Base-by-base conservation (phyloP, 2,329 filamentous ascomycete genomes). In the Neofusicoccum sp. region DNA sequence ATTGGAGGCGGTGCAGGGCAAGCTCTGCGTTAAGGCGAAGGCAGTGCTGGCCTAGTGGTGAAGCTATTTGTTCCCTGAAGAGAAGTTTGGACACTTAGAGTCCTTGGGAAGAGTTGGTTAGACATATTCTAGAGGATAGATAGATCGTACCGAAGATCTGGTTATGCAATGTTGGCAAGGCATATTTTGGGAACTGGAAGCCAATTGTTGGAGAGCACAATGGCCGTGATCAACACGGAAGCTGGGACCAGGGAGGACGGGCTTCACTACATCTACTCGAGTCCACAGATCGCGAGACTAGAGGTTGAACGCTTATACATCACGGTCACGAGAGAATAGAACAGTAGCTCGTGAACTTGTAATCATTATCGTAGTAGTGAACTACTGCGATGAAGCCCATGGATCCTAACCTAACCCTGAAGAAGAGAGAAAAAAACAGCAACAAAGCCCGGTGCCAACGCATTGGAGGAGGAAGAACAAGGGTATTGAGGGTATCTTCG, bases 11-110 rank as follows among this genome's bases (percentile, higher is more conserved):
- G 58, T 44, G 16, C 63, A 81, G 24, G 87, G 86, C 4, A 75
- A 73, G 33, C 70, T 86, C 8, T 85, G 80, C 66, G 86, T 87
- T 0, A 81, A 83, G 68, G 86, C 85, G 0, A 82, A 71, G 57
- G 72, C 69, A 3, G 58, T 43, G 16, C 12, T 41, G 36, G 3
- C 38, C 14, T 36, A 24, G 57, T 59, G 9, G 44, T 14, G 34
- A 31, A 26, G 40, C 5, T 16, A 24, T 8, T 12, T 12, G n/a
- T n/a, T n/a, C n/a, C n/a, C n/a, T n/a, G n/a, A n/a, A n/a, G n/a
- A n/a, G 14, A 12, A n/a, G 49, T 16, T n/a, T 14, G 12, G 16
- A 16, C 9, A 3, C 24, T 8, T 41, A 45, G 9, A 30, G 6
- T 1, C n/a, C 26, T 7, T 16, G 14, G 6, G 14, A n/a, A 47